Evolutionary conservation across 1,139 yeast genomes (phyloP).

Genomic region (Kodamaea alishanica): DNA sequence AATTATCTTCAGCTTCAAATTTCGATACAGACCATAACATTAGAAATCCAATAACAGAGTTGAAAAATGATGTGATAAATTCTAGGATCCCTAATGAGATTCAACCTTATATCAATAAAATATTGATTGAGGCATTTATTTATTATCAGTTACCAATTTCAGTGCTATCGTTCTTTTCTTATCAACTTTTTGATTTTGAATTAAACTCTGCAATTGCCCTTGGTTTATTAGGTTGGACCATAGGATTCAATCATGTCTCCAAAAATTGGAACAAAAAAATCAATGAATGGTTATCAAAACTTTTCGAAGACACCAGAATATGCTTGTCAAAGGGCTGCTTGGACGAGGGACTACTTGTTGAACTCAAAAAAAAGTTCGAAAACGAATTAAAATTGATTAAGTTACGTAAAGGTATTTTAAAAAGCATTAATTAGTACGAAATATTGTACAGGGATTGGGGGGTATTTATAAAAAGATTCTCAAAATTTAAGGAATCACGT

Average conservation of each 20-base stretch:
- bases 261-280: conserved; percentile 35
- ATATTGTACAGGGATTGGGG: conserved; percentile 8
- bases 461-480: conserved; percentile 3
- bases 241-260: conserved; percentile 44
- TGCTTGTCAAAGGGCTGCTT: conserved; percentile 37
- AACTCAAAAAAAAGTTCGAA: conserved; percentile 24
- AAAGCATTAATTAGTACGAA: conserved; percentile 7
- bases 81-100: conserved; percentile 28
- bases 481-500: neutral
- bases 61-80: conserved; percentile 31
- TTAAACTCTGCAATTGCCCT: conserved; percentile 35
- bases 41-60: conserved; percentile 31
- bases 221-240: conserved; percentile 38
- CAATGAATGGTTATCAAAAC: conserved; percentile 25
- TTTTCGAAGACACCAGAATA: conserved; percentile 36
- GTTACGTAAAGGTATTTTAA: conserved; percentile 16
- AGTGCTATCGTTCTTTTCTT: conserved; percentile 29
- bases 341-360: conserved; percentile 37
- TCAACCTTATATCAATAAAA: conserved; percentile 37
- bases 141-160: conserved; percentile 42
- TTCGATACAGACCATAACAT: conserved; percentile 3
- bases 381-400: conserved; percentile 20
- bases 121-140: conserved; percentile 29
- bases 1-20: conserved; percentile 5
- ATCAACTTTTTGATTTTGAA: conserved; percentile 34